These are phyloP conservation scores for Yamadazyma sp. DNA, from an alignment of 805 yeast species.

Conservation along the genomic window DNA sequence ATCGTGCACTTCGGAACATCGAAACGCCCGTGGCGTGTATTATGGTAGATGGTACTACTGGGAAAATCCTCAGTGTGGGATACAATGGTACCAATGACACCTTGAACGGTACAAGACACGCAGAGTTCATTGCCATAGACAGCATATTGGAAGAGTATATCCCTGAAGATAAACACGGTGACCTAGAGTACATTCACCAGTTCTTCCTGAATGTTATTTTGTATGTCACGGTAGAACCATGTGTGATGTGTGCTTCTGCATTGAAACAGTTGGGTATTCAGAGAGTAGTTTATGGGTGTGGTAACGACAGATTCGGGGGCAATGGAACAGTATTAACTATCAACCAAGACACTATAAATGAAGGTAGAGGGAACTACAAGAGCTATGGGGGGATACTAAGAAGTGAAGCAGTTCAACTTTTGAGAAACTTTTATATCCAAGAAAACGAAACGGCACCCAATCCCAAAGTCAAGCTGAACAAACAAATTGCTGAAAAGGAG, in stretches of 20 bases:
- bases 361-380: constrained; percentile 37
- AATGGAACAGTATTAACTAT: constrained; percentile 81
- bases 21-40: constrained; percentile 47
- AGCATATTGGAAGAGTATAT: constrained; percentile 11
- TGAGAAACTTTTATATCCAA: constrained; percentile 80
- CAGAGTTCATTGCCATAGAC: constrained; percentile 79
- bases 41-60: constrained; percentile 27
- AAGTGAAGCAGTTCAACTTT: constrained; percentile 77
- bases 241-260: constrained; percentile 97
- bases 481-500: constrained; percentile 53
- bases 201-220: constrained; percentile 60
- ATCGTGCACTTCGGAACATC: constrained; percentile 32
- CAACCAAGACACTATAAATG: constrained; percentile 16
- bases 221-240: constrained; percentile 96
- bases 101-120: constrained; percentile 86
- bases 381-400: constrained; percentile 78
- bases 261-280: constrained; percentile 75
- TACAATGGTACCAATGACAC: constrained; percentile 85
- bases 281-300: constrained; percentile 85
- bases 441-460: constrained; percentile 85
- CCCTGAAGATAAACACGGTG: constrained; percentile 23
- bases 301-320: constrained; percentile 95
- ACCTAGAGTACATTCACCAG: constrained; percentile 20
- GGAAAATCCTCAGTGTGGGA: constrained; percentile 66
- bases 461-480: constrained; percentile 71